Evolutionary conservation across 768 basidiomycete species (phyloP).

Genomic region (Amanita muscaria): DNA sequence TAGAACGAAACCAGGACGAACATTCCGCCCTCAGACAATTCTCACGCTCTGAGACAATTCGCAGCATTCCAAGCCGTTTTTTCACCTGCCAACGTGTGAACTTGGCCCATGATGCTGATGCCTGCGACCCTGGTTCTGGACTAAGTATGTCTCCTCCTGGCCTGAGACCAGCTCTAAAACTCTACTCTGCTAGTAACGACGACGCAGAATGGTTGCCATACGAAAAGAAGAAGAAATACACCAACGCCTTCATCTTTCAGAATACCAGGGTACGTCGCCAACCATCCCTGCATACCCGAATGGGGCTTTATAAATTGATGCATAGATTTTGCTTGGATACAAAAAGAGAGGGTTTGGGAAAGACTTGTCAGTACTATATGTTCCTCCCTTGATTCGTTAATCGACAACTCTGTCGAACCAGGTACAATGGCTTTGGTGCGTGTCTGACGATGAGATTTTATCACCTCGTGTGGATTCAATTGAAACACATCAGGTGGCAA

Average conservation of each 20-base stretch:
- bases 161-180: constrained; percentile 24
- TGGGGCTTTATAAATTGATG: constrained; percentile 3
- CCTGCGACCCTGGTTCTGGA: too few relatives aligned
- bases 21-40: too few relatives aligned
- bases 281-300: not conserved
- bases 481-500: constrained; percentile 47
- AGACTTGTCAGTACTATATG: constrained; percentile 37
- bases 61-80: too few relatives aligned
- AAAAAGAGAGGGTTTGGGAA: constrained; percentile 76
- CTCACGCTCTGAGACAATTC: too few relatives aligned
- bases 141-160: too few relatives aligned
- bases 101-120: too few relatives aligned
- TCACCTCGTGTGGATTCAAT: not conserved
- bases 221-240: constrained; percentile 41
- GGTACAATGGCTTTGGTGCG: constrained; percentile 79
- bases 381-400: constrained; percentile 20
- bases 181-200: constrained; percentile 8
- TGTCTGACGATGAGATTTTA: not conserved
- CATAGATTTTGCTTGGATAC: constrained; percentile 59
- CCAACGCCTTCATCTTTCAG: constrained; percentile 61
- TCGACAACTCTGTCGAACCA: not conserved
- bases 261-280: constrained; percentile 33
- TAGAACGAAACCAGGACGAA: too few relatives aligned
- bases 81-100: too few relatives aligned
- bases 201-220: constrained; percentile 36